Evolutionary conservation across 2,329 filamentous ascomycete species (phyloP), one percentile per base, ranked within the genome.

Genomic region (Seiridium cupressi): DNA sequence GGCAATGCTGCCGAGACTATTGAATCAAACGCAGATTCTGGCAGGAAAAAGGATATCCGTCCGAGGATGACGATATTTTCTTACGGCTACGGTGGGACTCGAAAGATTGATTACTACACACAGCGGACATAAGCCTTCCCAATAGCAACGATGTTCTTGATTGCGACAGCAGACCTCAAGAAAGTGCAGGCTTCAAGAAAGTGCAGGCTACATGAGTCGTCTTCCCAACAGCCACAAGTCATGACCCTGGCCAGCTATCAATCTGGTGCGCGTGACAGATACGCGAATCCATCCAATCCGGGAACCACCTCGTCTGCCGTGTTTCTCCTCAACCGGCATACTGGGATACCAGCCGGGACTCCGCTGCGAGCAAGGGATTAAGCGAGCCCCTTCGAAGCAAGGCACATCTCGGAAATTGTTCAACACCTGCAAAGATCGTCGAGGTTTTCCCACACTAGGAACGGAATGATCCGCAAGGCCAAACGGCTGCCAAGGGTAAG

Each of bases 341-440:
- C 11, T 42, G 38, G 38, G 38, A 7, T 11, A 42, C 38, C 38
- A 11, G 38, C 38, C 38, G 6, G 11, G 38, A 11, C 38, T 42
- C 38, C 38, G 11, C n/a, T n/a, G n/a, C n/a, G n/a, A n/a, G 38
- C 38, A 42, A 42, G 38, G 38, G 38, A 42, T 42, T 6, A 42
- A 42, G 11, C 6, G 38, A 42, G 38, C n/a, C n/a, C n/a, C n/a
- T n/a, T n/a, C n/a, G n/a, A n/a, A n/a, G n/a, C n/a, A 42, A 11
- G 38, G 44, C 44, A 48, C 44, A 48, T 48, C 18, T 32, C 51
- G 51, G 51, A 55, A 44, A 55, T 55, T 55, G 51, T 40, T 31
- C 51, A 55, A 53, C 51, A 44, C 51, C 51, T 32, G 36, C 51
- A 38, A 55, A 48, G n/a, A 18, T 48, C 44, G 44, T 31, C 44